Percentiles rank a stretch among this genome's conserved stretches.
These are phyloP conservation scores for Magnaporthales sp. DNA, from an alignment of 2,329 filamentous ascomycete species.

Conservation along the genomic window DNA sequence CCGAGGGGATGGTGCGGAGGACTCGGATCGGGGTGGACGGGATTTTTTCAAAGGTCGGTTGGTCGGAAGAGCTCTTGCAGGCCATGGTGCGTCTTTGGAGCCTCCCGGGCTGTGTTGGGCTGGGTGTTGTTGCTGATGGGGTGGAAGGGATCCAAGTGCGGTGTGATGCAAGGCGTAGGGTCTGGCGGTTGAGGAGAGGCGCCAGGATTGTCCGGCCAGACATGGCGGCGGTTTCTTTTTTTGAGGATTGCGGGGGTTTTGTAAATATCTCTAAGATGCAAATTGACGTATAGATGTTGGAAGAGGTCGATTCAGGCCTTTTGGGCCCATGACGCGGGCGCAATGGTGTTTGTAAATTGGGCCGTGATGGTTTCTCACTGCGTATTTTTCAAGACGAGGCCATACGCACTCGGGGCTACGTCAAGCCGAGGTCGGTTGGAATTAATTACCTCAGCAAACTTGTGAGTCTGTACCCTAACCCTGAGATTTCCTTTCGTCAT, in stretches of 20 bases:
- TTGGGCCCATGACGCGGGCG: slow-evolving; percentile 2
- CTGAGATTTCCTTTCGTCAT: background rate
- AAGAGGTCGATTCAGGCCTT: background rate
- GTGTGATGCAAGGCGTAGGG: background rate
- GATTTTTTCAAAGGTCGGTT: slow-evolving; percentile 33
- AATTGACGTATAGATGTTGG: background rate
- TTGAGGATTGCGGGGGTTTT: background rate
- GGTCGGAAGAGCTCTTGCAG: background rate
- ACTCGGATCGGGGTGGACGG: slow-evolving; percentile 55
- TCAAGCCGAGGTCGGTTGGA: background rate
- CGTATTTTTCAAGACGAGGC: slow-evolving; percentile 8
- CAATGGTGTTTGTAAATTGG: slow-evolving; percentile 1
- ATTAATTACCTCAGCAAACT: background rate
- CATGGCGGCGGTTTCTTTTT: background rate
- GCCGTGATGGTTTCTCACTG: slow-evolving; percentile 7
- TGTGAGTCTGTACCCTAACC: background rate
- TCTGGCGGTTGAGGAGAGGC: background rate
- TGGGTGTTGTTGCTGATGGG: background rate
- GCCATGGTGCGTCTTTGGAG: background rate
- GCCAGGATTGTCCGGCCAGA: background rate
- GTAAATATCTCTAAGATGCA: background rate
- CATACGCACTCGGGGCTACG: background rate
- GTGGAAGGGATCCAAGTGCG: background rate
- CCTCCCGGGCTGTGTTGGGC: background rate
- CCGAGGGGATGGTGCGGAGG: slow-evolving; percentile 63